Base-by-base conservation (phyloP, 2,329 filamentous ascomycete genomes). In the Stagonosporopsis cucurbitacearum region DNA sequence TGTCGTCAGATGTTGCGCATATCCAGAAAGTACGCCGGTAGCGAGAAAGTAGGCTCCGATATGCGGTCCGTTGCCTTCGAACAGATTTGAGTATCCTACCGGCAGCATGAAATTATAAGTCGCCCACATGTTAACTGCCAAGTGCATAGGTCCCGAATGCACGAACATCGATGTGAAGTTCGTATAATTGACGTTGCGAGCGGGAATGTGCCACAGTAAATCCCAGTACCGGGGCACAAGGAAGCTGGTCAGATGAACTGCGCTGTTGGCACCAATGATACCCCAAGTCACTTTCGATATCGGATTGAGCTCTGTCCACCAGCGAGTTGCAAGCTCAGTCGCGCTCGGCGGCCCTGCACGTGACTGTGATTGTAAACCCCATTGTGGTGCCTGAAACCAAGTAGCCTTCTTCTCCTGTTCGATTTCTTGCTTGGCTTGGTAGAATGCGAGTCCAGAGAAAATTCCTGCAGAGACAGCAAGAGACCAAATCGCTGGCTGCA, bases 21-120 rank as follows among this genome's bases (percentile, higher is more conserved):
- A 72, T 30, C 69, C 67, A 17, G 69, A 66, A 4, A 74, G 49
- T 6, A 73, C 49, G 15, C 70, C 72, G 1, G 70, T 60, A 6
- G 69, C 63, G 1, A 74, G 63, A 37, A 66, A 73, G 55, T 73
- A 75, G 2, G 70, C 58, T 4, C 69, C 58, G 11, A 62, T 61
- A 48, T 73, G 70, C 37, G 69, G 59, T 15, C 65, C 58, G n/a
- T 67, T 68, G 11, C 68, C 70, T 49, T 71, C 66, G 37, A 75
- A 75, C 4, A 70, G 36, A 7, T 35, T 52, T 9, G 70, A 72
- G 28, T 70, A 64, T 0, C 70, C 72, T 2, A 68, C 66, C 13
- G 66, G 62, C 4, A 61, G 62, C 43, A 75, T 55, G 50, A 75
- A 74, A 41, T 72, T 70, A 52, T 69, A 69, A 8, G 64, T 59